Conservation (phyloP, 805 yeast species). For the Starmerella ratchasimensis region DNA sequence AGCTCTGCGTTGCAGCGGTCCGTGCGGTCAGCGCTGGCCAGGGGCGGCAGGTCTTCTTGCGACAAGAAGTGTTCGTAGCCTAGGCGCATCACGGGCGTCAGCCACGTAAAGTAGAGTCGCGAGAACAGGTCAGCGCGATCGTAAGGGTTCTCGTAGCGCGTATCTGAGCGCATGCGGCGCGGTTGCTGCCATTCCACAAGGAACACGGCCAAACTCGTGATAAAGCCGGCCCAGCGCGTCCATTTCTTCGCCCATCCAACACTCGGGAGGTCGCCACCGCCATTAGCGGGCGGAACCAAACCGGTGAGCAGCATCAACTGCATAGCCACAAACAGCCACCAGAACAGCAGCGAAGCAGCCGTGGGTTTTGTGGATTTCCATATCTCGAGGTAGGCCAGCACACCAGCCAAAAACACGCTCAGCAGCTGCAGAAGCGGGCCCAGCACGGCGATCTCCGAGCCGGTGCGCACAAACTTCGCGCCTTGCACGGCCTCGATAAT, state of each 20-base stretch:
- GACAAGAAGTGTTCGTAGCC: slow-evolving; percentile 50
- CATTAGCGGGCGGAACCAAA: slow-evolving; percentile 1
- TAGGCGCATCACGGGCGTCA: slow-evolving; percentile 66
- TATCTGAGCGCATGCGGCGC: slow-evolving; percentile 28
- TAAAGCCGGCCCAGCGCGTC: slow-evolving; percentile 14
- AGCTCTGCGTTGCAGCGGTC: slow-evolving; percentile 39
- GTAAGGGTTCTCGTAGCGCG: slow-evolving; percentile 29
- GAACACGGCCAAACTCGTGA: slow-evolving; percentile 21
- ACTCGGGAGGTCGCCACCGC: slow-evolving; percentile 4
- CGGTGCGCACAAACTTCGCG: slow-evolving; percentile 18
- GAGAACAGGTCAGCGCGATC: slow-evolving; percentile 61
- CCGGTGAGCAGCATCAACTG: slow-evolving; percentile 32
- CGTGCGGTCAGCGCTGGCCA: slow-evolving; percentile 57
- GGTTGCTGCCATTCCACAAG: slow-evolving; percentile 29
- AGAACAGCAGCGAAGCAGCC: slow-evolving; percentile 57
- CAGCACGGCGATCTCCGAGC: slow-evolving; percentile 24
- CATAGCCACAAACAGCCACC: slow-evolving; percentile 47
- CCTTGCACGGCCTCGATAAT: slow-evolving; percentile 5
- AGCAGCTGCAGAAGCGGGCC: slow-evolving; percentile 30
- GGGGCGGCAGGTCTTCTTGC: slow-evolving; percentile 55
- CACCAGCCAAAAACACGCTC: slow-evolving; percentile 39
- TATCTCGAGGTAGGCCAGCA: slow-evolving; percentile 59
- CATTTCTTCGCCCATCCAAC: not conserved
- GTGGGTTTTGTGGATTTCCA: slow-evolving; percentile 50
- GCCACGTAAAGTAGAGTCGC: slow-evolving; percentile 74